phyloP scores from a whole-genome alignment of 371 early-diverging fungal species.

The Circinella umbellata region DNA sequence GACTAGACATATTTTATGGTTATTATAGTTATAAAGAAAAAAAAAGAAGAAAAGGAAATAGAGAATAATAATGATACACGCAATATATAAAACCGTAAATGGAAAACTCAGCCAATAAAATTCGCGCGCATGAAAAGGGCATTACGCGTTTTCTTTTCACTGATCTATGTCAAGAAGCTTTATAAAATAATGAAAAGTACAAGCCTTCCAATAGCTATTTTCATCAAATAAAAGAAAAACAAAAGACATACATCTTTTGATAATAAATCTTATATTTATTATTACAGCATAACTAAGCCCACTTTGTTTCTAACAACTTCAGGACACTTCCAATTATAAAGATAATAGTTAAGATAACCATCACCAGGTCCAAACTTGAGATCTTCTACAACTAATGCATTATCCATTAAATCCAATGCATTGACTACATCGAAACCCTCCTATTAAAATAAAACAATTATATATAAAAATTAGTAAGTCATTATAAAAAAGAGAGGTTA shows the following conservation, averaged over 20 bases:
- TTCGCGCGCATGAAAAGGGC: too few relatives aligned
- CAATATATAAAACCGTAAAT: background rate
- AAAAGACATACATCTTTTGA: too few relatives aligned
- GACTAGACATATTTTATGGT: conserved; percentile 52
- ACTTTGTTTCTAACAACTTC: conserved; percentile 70
- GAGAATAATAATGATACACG: background rate
- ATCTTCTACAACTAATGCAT: conserved; percentile 72
- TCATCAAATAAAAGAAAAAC: too few relatives aligned
- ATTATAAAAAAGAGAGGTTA: background rate
- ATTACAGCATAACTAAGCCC: conserved; percentile 88
- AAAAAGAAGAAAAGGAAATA: background rate
- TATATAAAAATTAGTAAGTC: background rate
- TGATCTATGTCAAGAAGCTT: too few relatives aligned
- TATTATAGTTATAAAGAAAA: background rate
- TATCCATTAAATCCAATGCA: conserved; percentile 88
- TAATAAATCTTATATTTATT: background rate
- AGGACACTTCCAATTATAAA: conserved; percentile 92
- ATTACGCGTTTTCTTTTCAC: too few relatives aligned
- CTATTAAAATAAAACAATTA: conserved; percentile 24
- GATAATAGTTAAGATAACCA: conserved; percentile 91
- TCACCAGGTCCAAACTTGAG: conserved; percentile 94
- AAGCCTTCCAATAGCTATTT: too few relatives aligned
- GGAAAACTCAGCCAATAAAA: too few relatives aligned
- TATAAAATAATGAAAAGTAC: too few relatives aligned
- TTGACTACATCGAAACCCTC: conserved; percentile 90